Evolutionary conservation across 768 basidiomycete genomes (phyloP), one percentile per base, ranked within the genome.

Genomic region (Leccinum olivaceopallidum): DNA sequence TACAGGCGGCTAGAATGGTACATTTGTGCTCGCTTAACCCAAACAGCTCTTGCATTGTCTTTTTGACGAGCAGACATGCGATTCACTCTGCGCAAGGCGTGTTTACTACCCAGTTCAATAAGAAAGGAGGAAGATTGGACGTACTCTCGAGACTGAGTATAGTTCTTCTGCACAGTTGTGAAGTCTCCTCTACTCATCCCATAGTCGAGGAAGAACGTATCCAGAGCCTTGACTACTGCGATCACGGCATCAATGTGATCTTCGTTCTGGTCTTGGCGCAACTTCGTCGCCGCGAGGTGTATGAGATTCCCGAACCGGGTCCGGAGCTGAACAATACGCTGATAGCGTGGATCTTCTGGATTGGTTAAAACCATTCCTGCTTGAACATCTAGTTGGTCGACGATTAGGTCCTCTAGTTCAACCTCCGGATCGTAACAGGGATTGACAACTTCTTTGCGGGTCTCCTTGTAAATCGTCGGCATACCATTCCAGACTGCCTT

Each of bases 231-330:
- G 24, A 86, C 82, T 18, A 92, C 83, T 39, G 79, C 79, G 36
- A 92, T 81, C 34, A 96, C 85, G 5, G 92, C 89, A 71, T 98
- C 95, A 49, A 92, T 89, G 62, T 92, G 90, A 69, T 94, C 91
- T 72, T 93, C 85, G 49, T 82, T 83, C 13, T 79, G 82, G 48
- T 83, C 81, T 65, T 83, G 80, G 39, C 85, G 83, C 42, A 94
- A 76, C 16, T 84, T 79, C 22, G 76, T 78, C 2, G 93, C 86
- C 2, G 92, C 93, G 34, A 76, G 75, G 61, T 90, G 85, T 39
- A 92, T 73, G 12, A 92, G 75, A 37, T 83, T 74, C 4, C 91
- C 94, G 64, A 90, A 90, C 16, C 85, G 82, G 26, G 75, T 69
- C 34, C 89, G 85, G 64, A 87, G 81, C 1, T 77, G 70, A 16